Evolutionary conservation across 805 yeast species (phyloP).

Genomic region (Vanderwaltozyma verrucispora): DNA sequence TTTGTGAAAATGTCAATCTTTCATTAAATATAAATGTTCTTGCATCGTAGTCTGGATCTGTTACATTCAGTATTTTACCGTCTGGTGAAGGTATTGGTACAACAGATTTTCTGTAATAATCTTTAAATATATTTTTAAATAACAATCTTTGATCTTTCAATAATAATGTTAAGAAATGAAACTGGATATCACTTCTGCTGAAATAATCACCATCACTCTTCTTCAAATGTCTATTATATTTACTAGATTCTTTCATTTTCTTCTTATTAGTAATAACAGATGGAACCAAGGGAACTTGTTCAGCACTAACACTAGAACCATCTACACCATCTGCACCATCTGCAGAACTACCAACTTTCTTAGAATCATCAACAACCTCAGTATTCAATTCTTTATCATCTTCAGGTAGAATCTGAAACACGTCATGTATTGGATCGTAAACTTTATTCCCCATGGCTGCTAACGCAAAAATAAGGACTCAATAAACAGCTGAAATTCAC

Average conservation of each 20-base stretch:
- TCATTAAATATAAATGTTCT: slow-evolving; percentile 30
- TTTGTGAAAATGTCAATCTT: slow-evolving; percentile 67
- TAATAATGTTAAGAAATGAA: slow-evolving; percentile 56
- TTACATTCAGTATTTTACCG: slow-evolving; percentile 25
- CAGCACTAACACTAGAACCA: slow-evolving; percentile 16
- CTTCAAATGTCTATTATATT: slow-evolving; percentile 48
- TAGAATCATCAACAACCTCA: slow-evolving; percentile 7
- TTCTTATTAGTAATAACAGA: slow-evolving; percentile 6
- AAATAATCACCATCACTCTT: slow-evolving; percentile 89
- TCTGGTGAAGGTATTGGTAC: slow-evolving; percentile 26
- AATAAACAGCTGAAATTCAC: no score
- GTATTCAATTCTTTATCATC: slow-evolving; percentile 1
- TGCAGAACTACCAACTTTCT: slow-evolving; percentile 1
- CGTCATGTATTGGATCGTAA: slow-evolving; percentile 30
- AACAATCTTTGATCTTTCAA: slow-evolving; percentile 55
- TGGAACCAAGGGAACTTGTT: slow-evolving; percentile 5
- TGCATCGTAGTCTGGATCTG: slow-evolving; percentile 30
- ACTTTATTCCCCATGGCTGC: slow-evolving; percentile 25
- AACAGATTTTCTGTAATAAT: slow-evolving; percentile 28
- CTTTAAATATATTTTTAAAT: slow-evolving; percentile 54
- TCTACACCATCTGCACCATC: slow-evolving; percentile 4
- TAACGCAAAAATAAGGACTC: no score
- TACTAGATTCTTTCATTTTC: slow-evolving; percentile 17
- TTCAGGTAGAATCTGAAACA: slow-evolving; percentile 17
- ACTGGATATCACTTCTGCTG: slow-evolving; percentile 81